A percentile compares a stretch with the other conserved stretches of the same genome.
Conservation (phyloP, 306 rosid genomes). For the Delonix regia region DNA sequence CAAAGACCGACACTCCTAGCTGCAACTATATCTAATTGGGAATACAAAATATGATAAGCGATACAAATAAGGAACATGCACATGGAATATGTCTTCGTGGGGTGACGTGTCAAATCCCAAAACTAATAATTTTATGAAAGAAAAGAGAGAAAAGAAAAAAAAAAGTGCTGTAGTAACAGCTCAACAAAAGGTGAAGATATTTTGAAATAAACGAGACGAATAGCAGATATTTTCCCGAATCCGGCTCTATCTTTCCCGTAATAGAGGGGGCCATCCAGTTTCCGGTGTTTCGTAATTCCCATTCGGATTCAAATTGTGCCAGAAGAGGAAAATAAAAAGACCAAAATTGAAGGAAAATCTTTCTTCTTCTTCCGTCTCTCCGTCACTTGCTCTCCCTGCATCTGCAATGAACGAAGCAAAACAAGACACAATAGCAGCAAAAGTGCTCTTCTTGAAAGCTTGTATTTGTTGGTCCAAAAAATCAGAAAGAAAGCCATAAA, state of each 20-base stretch:
- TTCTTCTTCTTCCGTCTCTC: background rate
- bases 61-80: background rate
- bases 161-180: background rate
- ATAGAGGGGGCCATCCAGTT: background rate
- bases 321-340: background rate
- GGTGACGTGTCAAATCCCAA: background rate
- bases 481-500: background rate
- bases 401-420: background rate
- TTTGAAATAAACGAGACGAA: slow-evolving; percentile 14
- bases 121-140: background rate
- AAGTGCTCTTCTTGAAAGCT: background rate
- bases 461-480: no score
- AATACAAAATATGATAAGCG: no score
- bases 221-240: slow-evolving; percentile 9
- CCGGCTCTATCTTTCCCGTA: background rate
- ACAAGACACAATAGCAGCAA: background rate
- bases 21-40: no score
- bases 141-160: no score
- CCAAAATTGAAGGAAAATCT: no score
- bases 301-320: background rate
- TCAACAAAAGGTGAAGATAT: background rate
- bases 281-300: no score
- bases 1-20: no score
- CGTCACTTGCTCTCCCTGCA: background rate
- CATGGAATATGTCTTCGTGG: background rate